Evolutionary conservation across 164 flowering plant species (phyloP), one percentile per base, ranked within the genome.

Genomic region (Aristolochia fimbriata): DNA sequence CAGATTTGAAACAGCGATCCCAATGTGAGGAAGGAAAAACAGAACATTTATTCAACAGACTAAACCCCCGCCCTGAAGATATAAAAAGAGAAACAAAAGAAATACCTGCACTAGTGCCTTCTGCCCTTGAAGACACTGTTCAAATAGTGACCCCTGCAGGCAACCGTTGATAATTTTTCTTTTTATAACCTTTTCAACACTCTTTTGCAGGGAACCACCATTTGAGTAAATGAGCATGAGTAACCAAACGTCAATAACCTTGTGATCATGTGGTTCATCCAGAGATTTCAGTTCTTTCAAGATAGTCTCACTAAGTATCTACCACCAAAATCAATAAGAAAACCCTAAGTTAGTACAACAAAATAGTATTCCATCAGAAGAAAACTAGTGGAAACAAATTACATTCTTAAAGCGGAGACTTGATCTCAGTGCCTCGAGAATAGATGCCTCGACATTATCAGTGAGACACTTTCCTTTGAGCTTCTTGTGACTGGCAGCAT

Each of bases 231-330:
- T 76, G 15, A 90, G 82, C 62, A 84, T 71, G 58, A 90, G 83
- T 30, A 90, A 74, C 95, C 95, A 90, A 48, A 87, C 69, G 71
- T 90, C 97, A 46, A 87, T 77, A 58, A 82, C 84, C 69, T 83
- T 87, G 71, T 85, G 88, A 72, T 90, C 84, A 27, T 59, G 71
- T 37, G 88, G 77, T 59, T 76, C 79, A 53, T 82, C 73, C 37
- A 85, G 65, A 70, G 73, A 30, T 60, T 81, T 82, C 58, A 87
- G 52, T 68, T 83, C 92, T 68, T 83, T 90, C 67, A 90, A 53
- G 55, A 85, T 77, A 74, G 82, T 92, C 60, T 82, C 79, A 63
- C 87, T 83, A 13, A 88, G 79, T 46, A 76, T 69, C 96, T 88
- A 62, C 14, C 27, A 53, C 5, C 24, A 53, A 53, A 53, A 6